These are phyloP conservation scores for Lactarius deliciosus DNA, from an alignment of 768 basidiomycete species.

Conservation along the genomic window DNA sequence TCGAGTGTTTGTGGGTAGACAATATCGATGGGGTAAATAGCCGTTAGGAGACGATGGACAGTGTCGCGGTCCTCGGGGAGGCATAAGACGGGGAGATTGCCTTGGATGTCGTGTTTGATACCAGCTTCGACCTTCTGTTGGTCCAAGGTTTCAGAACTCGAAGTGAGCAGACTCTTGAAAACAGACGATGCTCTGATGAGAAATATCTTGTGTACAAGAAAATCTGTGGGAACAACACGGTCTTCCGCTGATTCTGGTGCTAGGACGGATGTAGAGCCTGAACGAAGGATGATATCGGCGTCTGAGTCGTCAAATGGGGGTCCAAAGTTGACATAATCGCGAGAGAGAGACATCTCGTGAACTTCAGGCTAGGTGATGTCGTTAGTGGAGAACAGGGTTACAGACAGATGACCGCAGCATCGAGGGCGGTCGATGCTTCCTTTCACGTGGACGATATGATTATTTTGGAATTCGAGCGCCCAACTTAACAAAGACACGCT, in stretches of 20 bases:
- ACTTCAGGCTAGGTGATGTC: neutral
- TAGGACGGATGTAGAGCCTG: neutral
- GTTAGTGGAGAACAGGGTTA: neutral
- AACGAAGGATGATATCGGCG: constrained; percentile 35
- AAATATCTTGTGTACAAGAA: constrained; percentile 16
- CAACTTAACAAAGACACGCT: neutral
- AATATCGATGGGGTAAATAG: constrained; percentile 19
- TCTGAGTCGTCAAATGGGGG: constrained; percentile 49
- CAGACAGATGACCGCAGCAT: neutral
- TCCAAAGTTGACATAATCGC: constrained; percentile 32
- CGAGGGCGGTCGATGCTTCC: neutral
- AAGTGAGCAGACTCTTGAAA: constrained; percentile 15
- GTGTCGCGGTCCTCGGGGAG: constrained; percentile 18
- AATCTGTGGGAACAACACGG: neutral
- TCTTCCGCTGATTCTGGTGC: neutral
- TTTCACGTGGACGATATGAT: neutral
- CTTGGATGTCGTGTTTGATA: neutral
- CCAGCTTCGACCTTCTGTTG: neutral
- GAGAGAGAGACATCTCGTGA: constrained; percentile 6
- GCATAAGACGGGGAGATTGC: constrained; percentile 6
- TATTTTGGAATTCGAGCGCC: neutral
- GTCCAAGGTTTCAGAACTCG: neutral
- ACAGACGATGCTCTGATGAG: constrained; percentile 17
- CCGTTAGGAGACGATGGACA: constrained; percentile 18
- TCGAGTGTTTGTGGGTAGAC: constrained; percentile 16